phyloP scores from a whole-genome alignment of 805 yeast species.

The Wickerhamiella vanderwaltii region DNA sequence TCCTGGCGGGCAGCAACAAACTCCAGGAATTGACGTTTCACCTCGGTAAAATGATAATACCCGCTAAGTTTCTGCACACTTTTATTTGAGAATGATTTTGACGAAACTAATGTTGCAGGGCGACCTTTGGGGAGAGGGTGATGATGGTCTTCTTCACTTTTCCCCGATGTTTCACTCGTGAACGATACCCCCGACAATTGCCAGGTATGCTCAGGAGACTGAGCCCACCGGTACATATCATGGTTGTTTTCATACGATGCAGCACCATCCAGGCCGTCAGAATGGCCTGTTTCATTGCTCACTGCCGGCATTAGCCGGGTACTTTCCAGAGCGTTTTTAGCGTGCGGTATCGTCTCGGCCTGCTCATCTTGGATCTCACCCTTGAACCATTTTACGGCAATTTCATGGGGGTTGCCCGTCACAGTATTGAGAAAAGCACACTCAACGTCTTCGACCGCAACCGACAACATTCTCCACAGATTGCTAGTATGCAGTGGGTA shows the following conservation, averaged over 20 bases:
- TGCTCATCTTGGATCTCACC: conserved; percentile 9
- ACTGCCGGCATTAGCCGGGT: not conserved
- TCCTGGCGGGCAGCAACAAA: conserved; percentile 1
- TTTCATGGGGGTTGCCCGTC: conserved; percentile 8
- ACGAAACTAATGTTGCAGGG: not conserved
- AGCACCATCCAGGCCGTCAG: not conserved
- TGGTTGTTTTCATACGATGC: not conserved
- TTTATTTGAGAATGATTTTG: not conserved
- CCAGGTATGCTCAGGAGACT: conserved; percentile 5
- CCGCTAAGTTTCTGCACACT: conserved; percentile 1
- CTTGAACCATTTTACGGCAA: conserved; percentile 16
- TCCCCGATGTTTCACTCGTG: conserved; percentile 5
- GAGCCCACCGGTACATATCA: conserved; percentile 1
- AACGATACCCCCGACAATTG: conserved; percentile 12
- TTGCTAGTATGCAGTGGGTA: conserved; percentile 7
- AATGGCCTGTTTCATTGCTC: not conserved
- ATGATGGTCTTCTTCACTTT: not conserved
- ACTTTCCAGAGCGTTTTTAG: no score
- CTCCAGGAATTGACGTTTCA: conserved; percentile 12
- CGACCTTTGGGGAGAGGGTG: not conserved
- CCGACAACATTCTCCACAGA: conserved; percentile 18
- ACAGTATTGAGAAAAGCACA: conserved; percentile 10
- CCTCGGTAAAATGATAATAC: conserved; percentile 8
- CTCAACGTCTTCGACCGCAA: conserved; percentile 16
- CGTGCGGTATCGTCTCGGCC: no score